Conservation (phyloP, 148 eudicot genomes). For the Mesembryanthemum crystallinum region DNA sequence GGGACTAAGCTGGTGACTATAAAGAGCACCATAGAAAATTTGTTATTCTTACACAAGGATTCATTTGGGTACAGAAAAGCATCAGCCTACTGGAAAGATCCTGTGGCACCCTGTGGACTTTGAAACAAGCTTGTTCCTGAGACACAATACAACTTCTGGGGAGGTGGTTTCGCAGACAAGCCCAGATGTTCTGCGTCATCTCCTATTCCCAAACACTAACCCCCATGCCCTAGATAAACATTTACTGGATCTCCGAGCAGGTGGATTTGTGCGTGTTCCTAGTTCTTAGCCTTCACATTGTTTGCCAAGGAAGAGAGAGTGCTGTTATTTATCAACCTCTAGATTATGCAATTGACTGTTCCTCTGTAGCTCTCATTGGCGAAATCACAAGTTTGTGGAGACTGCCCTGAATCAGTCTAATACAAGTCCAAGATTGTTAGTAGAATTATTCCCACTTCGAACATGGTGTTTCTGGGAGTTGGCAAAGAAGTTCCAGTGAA, state of each 20-base stretch:
- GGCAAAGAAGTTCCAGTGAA: too few relatives aligned
- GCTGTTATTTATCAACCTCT: too few relatives aligned
- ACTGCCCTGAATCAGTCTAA: background rate
- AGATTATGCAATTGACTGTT: background rate
- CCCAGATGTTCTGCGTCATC: background rate
- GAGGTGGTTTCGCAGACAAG: background rate
- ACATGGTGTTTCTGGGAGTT: too few relatives aligned
- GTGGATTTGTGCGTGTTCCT: background rate
- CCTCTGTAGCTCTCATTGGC: background rate
- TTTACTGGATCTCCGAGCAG: too few relatives aligned
- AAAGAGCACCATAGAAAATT: conserved; percentile 24
- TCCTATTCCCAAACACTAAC: background rate
- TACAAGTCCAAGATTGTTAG: background rate
- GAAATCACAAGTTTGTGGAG: background rate
- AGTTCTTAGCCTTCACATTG: too few relatives aligned
- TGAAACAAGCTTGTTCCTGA: too few relatives aligned
- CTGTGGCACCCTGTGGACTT: background rate
- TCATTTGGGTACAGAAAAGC: background rate
- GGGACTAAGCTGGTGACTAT: conserved; percentile 46
- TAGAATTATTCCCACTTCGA: too few relatives aligned
- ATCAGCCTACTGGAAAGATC: background rate
- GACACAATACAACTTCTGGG: background rate
- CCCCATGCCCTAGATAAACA: background rate
- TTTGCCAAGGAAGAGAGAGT: too few relatives aligned
- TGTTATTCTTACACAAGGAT: background rate